Evolutionary conservation across 2,329 filamentous ascomycete species (phyloP), one percentile per base, ranked within the genome.

Genomic region (Cladophialophora immunda): DNA sequence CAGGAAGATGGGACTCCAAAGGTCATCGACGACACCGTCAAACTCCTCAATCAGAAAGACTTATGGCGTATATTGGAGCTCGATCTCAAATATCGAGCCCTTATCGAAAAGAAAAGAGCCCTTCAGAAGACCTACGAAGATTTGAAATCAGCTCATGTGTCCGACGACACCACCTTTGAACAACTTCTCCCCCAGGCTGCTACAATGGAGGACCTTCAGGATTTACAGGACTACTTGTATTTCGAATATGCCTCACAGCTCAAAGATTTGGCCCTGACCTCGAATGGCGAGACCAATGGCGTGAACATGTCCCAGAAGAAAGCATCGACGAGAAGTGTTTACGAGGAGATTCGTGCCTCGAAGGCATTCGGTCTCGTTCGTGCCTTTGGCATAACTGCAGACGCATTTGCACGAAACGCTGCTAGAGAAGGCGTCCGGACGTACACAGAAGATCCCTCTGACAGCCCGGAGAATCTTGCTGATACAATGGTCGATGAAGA

Each of bases 21-120:
- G 66, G 92, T 89, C 75, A 89, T 89, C 64, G 88, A 94, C 65
- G 83, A 82, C 67, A 93, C 94, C 0, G 92, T 97, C 79, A 96
- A 96, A 78, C 86, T 99, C 0, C 84, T 99, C 45, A 94, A 91
- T 67, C 94, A 97, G 80, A 92, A 93, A 71, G 94, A 99, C 73
- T 82, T 99, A 2, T 99, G 95, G 95, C 91, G 93, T 62, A 93
- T 99, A 58, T 87, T 98, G 50, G 95, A 99, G 73, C 86, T 96
- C 61, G 95, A 99, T 76, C 89, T 98, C 76, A 97, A 97, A 78
- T 99, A 96, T 78, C 90, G 94, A 56, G 95, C 94, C 1, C 87
- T 98, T 62, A 86, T 96, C 54, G 95, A 99, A 75, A 97, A 97
- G 83, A 89, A 94, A 41, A 94, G 94, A 73, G 87, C 92, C 2